Conservation (phyloP, 1,139 yeast species). For the Suhomyces kunorum region DNA sequence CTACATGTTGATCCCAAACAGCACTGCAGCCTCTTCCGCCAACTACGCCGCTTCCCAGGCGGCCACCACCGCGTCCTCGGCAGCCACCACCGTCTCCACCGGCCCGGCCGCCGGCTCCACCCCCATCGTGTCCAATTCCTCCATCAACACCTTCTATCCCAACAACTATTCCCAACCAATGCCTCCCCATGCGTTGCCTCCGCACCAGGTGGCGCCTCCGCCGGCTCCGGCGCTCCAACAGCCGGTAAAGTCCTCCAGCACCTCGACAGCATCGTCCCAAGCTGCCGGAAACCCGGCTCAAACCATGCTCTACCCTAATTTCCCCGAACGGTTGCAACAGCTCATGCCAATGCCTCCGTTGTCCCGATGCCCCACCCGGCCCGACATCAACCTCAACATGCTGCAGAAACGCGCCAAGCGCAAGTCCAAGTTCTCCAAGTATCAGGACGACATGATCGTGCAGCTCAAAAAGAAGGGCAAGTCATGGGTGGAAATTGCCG, state of each 20-base stretch:
- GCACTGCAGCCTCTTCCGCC: conserved; percentile 2
- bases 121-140: conserved; percentile 9
- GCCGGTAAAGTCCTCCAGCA: not conserved
- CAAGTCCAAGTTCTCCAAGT: conserved; percentile 64
- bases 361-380: conserved; percentile 33
- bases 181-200: conserved; percentile 9
- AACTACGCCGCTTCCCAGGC: conserved; percentile 3
- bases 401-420: conserved; percentile 55
- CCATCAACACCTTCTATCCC: conserved; percentile 12
- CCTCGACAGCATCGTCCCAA: conserved; percentile 6
- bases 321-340: conserved; percentile 22
- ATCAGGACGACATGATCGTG: conserved; percentile 68
- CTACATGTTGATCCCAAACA: conserved; percentile 21
- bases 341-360: conserved; percentile 44
- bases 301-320: conserved; percentile 18
- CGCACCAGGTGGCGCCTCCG: conserved; percentile 10
- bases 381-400: conserved; percentile 27
- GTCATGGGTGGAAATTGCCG: conserved; percentile 76
- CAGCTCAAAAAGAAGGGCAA: conserved; percentile 62
- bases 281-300: conserved; percentile 1
- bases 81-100: conserved; percentile 9
- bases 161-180: conserved; percentile 8
- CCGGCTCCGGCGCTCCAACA: conserved; percentile 3
- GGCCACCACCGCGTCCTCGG: conserved; percentile 1
- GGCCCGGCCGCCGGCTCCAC: conserved; percentile 8